Conservation (phyloP, 257 asterid genomes). For the Henckelia pumila region DNA sequence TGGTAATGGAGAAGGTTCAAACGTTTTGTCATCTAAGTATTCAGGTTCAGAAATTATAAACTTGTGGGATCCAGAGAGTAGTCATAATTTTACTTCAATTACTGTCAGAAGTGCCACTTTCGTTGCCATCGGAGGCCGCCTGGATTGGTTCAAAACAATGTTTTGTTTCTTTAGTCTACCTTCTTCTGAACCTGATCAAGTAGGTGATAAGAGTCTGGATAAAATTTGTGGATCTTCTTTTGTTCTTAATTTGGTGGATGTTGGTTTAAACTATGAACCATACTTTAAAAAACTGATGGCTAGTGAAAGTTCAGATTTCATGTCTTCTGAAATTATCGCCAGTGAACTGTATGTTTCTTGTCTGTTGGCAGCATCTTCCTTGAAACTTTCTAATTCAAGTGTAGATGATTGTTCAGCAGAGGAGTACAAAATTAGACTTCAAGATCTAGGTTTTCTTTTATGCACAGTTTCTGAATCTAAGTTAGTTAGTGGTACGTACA, state of each 20-base stretch:
- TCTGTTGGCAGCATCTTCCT: constrained; percentile 82
- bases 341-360: constrained; percentile 57
- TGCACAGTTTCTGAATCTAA: constrained; percentile 42
- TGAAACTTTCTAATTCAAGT: constrained; percentile 57
- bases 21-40: constrained; percentile 60
- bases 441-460: constrained; percentile 84
- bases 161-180: constrained; percentile 59
- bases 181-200: constrained; percentile 49
- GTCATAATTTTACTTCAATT: constrained; percentile 52
- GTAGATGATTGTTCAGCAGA: constrained; percentile 40
- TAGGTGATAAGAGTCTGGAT: constrained; percentile 37
- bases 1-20: constrained; percentile 94
- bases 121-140: constrained; percentile 84
- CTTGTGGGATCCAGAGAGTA: constrained; percentile 61
- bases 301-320: constrained; percentile 32
- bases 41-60: constrained; percentile 71
- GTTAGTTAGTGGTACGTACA: constrained; percentile 38
- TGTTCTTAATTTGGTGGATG: constrained; percentile 78
- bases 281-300: constrained; percentile 31
- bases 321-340: constrained; percentile 27
- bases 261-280: constrained; percentile 87
- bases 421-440: constrained; percentile 61
- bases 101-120: constrained; percentile 72
- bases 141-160: constrained; percentile 82
- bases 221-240: constrained; percentile 61